Conservation (phyloP, 495 filamentous ascomycete species). For the Hapsidospora chrysogenum region DNA sequence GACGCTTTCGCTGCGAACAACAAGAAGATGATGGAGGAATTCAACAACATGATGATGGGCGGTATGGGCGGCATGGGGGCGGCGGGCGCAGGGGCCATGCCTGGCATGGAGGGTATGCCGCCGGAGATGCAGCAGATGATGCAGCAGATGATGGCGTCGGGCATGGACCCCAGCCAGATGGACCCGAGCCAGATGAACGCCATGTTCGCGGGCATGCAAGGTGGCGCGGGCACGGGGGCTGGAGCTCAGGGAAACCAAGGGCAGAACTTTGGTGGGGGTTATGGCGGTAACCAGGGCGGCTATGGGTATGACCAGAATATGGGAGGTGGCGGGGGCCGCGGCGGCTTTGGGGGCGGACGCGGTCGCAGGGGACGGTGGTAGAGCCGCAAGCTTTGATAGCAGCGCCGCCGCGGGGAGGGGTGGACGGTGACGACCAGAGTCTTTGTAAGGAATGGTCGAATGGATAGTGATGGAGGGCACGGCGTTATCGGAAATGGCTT, state of each 20-base stretch:
- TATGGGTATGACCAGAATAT: slow-evolving; percentile 40
- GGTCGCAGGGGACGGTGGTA: slow-evolving; percentile 21
- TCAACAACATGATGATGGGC: slow-evolving; percentile 73
- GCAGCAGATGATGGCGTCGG: slow-evolving; percentile 61
- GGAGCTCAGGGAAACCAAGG: slow-evolving; percentile 26
- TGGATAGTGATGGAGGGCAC: too few species aligned
- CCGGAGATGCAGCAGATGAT: slow-evolving; percentile 74
- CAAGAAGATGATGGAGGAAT: slow-evolving; percentile 75
- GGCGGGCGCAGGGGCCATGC: slow-evolving; percentile 29
- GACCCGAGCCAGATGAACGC: slow-evolving; percentile 34
- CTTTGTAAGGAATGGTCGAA: too few species aligned
- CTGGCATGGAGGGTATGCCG: slow-evolving; percentile 55
- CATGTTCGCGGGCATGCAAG: slow-evolving; percentile 34
- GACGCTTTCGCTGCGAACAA: slow-evolving; percentile 46
- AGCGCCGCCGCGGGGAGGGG: too few species aligned
- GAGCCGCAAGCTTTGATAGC: neutral
- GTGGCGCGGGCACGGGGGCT: slow-evolving; percentile 15
- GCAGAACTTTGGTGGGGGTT: slow-evolving; percentile 22
- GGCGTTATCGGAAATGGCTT: too few species aligned
- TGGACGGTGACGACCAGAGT: too few species aligned
- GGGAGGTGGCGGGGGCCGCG: slow-evolving; percentile 21
- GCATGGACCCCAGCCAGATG: slow-evolving; percentile 72
- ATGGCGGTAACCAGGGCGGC: slow-evolving; percentile 23
- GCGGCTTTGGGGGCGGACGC: slow-evolving; percentile 22
- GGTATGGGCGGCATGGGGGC: slow-evolving; percentile 30